A percentile compares a stretch with the other conserved stretches of the same genome.
Conservation (phyloP, 768 basidiomycete species). For the Russula lepida region DNA sequence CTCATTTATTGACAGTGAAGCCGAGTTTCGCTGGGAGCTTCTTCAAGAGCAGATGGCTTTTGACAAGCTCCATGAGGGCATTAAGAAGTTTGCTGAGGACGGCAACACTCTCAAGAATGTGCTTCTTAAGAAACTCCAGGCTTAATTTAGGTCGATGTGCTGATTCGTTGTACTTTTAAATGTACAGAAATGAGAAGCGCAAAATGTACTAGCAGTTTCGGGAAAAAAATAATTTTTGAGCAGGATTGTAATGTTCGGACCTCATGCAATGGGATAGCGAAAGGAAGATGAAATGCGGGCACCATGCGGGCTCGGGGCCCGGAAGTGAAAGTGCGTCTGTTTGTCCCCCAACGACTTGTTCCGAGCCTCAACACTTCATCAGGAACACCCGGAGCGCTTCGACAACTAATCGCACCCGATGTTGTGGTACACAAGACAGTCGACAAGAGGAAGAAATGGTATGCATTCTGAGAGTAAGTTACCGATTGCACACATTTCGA, state of each 20-base stretch:
- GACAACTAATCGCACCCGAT: neutral
- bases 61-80: slow-evolving; percentile 97
- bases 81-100: slow-evolving; percentile 97
- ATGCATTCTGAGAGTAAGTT: too few relatives aligned
- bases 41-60: slow-evolving; percentile 96
- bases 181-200: neutral
- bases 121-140: slow-evolving; percentile 61
- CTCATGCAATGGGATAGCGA: too few relatives aligned
- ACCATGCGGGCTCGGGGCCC: too few relatives aligned
- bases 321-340: too few relatives aligned
- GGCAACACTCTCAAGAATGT: slow-evolving; percentile 80
- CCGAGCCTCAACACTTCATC: neutral
- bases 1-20: slow-evolving; percentile 81
- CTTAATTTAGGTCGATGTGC: slow-evolving; percentile 23
- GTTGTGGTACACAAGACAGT: too few relatives aligned
- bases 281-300: too few relatives aligned
- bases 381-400: neutral
- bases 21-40: slow-evolving; percentile 92
- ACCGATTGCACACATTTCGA: too few relatives aligned
- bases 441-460: too few relatives aligned
- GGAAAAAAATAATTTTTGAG: neutral
- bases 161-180: neutral
- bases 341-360: too few relatives aligned
- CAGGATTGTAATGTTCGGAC: neutral
- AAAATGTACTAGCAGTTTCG: neutral